These are phyloP conservation scores for Cornus suecica DNA, from an alignment of 148 eudicot species.

Conservation along the genomic window DNA sequence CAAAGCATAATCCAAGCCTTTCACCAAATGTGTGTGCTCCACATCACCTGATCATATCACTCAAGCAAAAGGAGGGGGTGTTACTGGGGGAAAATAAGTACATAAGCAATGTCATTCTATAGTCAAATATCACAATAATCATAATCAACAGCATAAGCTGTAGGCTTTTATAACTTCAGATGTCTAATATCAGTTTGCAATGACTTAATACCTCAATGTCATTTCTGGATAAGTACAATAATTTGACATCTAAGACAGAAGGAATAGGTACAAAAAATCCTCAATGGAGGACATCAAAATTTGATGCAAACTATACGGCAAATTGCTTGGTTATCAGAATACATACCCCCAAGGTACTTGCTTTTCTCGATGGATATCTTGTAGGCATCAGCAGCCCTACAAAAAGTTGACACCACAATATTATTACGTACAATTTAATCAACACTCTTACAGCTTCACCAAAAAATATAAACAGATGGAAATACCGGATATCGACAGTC, in stretches of 20 bases:
- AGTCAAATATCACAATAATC: background rate
- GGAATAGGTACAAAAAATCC: background rate
- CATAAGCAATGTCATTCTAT: background rate
- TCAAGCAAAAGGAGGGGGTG: constrained; percentile 15
- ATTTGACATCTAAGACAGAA: background rate
- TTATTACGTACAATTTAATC: background rate
- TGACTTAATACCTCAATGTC: background rate
- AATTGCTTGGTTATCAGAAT: background rate
- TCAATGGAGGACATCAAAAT: background rate
- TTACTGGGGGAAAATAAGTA: background rate
- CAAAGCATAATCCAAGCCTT: constrained; percentile 96
- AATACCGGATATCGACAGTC: constrained; percentile 59
- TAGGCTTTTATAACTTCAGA: background rate
- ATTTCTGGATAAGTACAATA: background rate
- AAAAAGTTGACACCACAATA: background rate
- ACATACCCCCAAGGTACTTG: constrained; percentile 97
- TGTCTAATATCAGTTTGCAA: background rate
- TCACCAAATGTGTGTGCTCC: constrained; percentile 98
- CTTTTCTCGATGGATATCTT: constrained; percentile 97
- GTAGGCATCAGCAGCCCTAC: constrained; percentile 80
- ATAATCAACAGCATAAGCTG: background rate
- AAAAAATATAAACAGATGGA: background rate
- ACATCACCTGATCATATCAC: constrained; percentile 74
- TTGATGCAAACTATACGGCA: background rate
- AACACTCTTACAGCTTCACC: background rate